Base-by-base conservation (phyloP, 2,329 filamentous ascomycete species). In the Lachnellula arida region DNA sequence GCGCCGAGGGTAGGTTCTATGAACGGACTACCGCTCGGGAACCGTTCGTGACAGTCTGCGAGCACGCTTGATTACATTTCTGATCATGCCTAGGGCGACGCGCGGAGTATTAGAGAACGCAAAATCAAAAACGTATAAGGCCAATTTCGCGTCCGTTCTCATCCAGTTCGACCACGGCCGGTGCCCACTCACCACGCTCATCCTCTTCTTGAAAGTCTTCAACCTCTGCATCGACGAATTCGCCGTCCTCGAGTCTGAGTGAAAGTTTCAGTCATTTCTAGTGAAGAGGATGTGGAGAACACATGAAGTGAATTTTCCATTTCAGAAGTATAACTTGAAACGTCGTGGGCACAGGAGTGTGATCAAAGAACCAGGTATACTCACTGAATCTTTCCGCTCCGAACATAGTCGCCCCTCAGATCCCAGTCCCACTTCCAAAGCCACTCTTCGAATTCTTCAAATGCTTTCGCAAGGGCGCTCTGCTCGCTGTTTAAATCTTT, bases 381-480 rank as follows among this genome's bases (percentile, higher is more conserved):
- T 32, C 9, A 32, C 28, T 76, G 79, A 25, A 78, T 67, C 52
- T 71, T 75, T 2, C 79, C 79, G 19, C 71, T 71, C 4, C 77
- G 72, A 5, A 80, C 65, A 59, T 79, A 80, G 55, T 79, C 74
- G 7, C 72, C 76, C 15, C 74, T 67, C 12, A 86, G 67, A 53
- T 85, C 80, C 83, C 82, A 86, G 4, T 76, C 80, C 48, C 71
- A 71, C 47, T 70, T 72, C 73, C 72, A 74, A 3, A 80, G 66
- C 70, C 74, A 79, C 6, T 71, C 68, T 62, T 79, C 78, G 2
- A 85, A 70, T 4, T 72, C 72, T 11, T 65, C 65, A 63, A 85
- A 83, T 4, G 78, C 76, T 5, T 72, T 70, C 14, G 75, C 74
- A 7, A 81, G 76, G 1, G 70, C 72, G 2, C 71, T 69, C 56